These are phyloP conservation scores for Metschnikowia santaceciliae DNA, from an alignment of 805 yeast species.

Conservation along the genomic window DNA sequence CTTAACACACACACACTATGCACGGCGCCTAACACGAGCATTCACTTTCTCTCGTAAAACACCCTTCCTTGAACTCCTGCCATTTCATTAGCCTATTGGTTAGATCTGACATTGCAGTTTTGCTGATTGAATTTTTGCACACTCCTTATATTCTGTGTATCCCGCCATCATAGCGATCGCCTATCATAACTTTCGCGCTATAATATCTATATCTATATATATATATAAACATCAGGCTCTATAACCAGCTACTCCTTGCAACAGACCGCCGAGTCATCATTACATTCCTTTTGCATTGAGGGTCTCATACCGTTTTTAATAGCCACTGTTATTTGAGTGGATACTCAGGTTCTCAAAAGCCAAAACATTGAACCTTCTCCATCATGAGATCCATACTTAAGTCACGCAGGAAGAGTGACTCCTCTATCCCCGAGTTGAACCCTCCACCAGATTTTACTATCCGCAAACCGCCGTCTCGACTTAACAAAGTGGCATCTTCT, in stretches of 20 bases:
- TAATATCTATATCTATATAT: background rate
- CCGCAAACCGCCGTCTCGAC: background rate
- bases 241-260: background rate
- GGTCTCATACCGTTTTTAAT: background rate
- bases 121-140: background rate
- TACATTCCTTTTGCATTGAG: background rate
- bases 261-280: background rate
- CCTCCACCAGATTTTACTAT: conserved; percentile 5
- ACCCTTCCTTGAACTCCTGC: background rate
- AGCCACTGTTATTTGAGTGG: background rate
- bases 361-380: background rate
- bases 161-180: background rate
- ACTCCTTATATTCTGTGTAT: background rate
- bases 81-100: background rate
- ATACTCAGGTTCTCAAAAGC: background rate
- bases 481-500: background rate
- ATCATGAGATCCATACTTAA: conserved; percentile 18
- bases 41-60: background rate
- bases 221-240: background rate
- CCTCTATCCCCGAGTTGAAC: conserved; percentile 14
- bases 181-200: background rate
- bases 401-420: conserved; percentile 17
- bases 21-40: background rate
- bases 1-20: background rate
- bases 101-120: background rate